Evolutionary conservation across 192 early-diverging fungal genomes (phyloP), one percentile per base, ranked within the genome.

Genomic region (Pilobolus umbonatus): DNA sequence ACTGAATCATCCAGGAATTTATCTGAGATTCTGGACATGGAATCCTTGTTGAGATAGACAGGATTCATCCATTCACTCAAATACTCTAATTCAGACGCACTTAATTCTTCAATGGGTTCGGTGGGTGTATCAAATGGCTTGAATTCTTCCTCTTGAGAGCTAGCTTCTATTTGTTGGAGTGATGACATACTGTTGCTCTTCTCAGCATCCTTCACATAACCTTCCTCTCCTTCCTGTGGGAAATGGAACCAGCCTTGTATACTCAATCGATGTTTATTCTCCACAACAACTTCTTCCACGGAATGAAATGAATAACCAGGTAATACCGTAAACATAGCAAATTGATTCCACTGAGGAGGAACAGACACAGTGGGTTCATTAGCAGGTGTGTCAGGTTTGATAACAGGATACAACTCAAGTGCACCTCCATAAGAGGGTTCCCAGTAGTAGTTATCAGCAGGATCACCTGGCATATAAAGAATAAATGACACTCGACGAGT

Each of bases 221-320:
- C 87, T n/a, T 65, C 62, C 61, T 91, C 89, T 11, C 82, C 86
- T 15, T 75, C 75, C 71, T 85, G 82, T 22, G 88, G 85, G 32
- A 83, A 71, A 56, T 92, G 88, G 72, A 90, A 92, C 89, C 88
- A 88, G 0, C 88, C 90, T 24, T 79, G 80, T 38, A 88, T 88
- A 38, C 78, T 82, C 22, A 84, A 63, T 36, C 90, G 67, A 32
- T 69, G 62, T 44, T 80, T 75, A 50, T 71, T 72, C 40, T 74
- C 68, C 29, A 56, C 68, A 1, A 81, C 77, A 2, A 92, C 88
- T 57, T 92, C 88, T 54, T 88, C 79, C 12, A 92, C 88, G 2
- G 88, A 82, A 61, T 92, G 90, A 72, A 88, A 89, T 36, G 83
- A 85, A 55, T 85, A 74, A 3, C 90, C 89, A 0, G 90, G 90